Conservation (phyloP, 495 filamentous ascomycete species). For the Pyrenopolyporus hunteri region DNA sequence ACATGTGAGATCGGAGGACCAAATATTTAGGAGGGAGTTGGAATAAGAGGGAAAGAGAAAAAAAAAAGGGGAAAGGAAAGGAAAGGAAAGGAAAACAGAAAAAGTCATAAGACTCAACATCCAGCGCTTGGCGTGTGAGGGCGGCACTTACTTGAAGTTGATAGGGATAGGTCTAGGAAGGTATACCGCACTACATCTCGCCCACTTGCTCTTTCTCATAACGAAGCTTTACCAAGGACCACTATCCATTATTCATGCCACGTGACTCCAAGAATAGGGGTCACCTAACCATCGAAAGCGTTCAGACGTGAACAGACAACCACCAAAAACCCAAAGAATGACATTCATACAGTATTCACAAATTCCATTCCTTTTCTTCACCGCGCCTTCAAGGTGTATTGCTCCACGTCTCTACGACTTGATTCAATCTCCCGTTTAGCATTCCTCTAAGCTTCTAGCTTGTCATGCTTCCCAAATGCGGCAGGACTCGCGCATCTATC, state of each 20-base stretch:
- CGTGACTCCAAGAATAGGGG: constrained; percentile 8
- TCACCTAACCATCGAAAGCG: neutral
- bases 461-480: neutral
- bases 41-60: neutral
- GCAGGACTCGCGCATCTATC: constrained; percentile 11
- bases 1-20: no score
- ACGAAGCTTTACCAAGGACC: neutral
- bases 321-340: neutral
- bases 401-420: neutral
- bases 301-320: neutral
- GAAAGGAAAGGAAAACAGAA: neutral
- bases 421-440: neutral
- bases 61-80: neutral
- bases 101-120: neutral
- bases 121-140: neutral
- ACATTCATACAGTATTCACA: constrained; percentile 16
- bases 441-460: neutral
- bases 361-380: neutral
- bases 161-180: constrained; percentile 6
- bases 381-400: neutral
- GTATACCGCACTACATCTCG: no score
- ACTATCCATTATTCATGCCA: neutral
- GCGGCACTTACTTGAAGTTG: constrained; percentile 9
- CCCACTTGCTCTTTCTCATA: neutral
- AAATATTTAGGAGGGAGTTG: neutral